phyloP scores from a whole-genome alignment of 208 protist genomes.

The Trypanosoma rangeli region DNA sequence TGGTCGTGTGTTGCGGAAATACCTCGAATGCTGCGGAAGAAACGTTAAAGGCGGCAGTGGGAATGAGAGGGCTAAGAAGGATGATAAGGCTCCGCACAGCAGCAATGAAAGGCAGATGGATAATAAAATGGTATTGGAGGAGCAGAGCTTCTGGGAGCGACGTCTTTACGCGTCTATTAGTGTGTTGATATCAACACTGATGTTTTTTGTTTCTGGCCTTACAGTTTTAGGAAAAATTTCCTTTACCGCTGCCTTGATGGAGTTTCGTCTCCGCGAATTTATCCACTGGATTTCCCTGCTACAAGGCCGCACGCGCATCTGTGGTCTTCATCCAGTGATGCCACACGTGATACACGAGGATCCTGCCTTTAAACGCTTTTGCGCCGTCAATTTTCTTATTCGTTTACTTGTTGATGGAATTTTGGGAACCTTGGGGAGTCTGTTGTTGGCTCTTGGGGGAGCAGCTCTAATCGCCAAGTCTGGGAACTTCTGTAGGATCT shows the following conservation, averaged over 20 bases:
- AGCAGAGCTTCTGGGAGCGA: background rate
- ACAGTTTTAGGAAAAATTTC: conserved; percentile 35
- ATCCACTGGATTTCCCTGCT: conserved; percentile 65
- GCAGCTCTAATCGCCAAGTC: conserved; percentile 39
- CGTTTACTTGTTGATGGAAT: conserved; percentile 69
- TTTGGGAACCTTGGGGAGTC: conserved; percentile 49
- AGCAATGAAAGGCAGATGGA: background rate
- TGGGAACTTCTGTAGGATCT: conserved; percentile 46
- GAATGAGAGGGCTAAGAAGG: background rate
- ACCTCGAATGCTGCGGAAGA: conserved; percentile 20
- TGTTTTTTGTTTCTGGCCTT: conserved; percentile 27
- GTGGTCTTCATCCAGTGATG: conserved; percentile 76
- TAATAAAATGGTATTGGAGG: background rate
- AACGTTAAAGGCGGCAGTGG: background rate
- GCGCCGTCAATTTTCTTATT: conserved; percentile 55
- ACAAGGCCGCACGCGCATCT: conserved; percentile 45
- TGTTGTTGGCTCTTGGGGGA: conserved; percentile 51
- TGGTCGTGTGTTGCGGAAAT: conserved; percentile 41
- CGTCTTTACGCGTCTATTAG: conserved; percentile 15
- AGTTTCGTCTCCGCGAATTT: conserved; percentile 58
- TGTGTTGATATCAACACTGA: conserved; percentile 30
- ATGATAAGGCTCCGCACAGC: background rate
- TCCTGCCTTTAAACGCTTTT: conserved; percentile 42
- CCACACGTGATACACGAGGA: conserved; percentile 48
- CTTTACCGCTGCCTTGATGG: conserved; percentile 37